Conservation (phyloP, 2,329 filamentous ascomycete genomes). For the Beauveria brongniartii region DNA sequence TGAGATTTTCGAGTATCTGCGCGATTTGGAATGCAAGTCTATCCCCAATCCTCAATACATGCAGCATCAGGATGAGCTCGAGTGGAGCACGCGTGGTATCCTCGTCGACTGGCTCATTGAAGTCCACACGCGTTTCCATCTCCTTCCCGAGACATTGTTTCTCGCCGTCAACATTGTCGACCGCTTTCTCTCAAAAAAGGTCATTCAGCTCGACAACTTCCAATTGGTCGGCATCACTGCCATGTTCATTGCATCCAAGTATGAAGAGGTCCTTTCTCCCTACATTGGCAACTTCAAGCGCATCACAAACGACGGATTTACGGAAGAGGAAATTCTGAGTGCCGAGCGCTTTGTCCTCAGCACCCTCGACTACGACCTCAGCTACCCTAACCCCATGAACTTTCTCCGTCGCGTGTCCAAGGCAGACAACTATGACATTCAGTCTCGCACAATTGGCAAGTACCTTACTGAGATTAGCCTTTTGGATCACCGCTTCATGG, state of each 20-base stretch:
- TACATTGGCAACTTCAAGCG: slow-evolving; percentile 96
- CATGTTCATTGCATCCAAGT: slow-evolving; percentile 99
- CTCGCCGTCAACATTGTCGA: slow-evolving; percentile 97
- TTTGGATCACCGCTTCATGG: slow-evolving; percentile 88
- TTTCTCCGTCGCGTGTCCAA: slow-evolving; percentile 98
- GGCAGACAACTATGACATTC: slow-evolving; percentile 98
- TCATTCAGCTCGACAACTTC: slow-evolving; percentile 90
- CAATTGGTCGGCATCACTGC: slow-evolving; percentile 96
- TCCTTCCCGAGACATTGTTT: slow-evolving; percentile 93
- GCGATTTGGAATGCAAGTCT: slow-evolving; percentile 69
- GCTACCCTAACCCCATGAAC: slow-evolving; percentile 99
- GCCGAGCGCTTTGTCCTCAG: slow-evolving; percentile 93
- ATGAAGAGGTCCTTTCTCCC: slow-evolving; percentile 94
- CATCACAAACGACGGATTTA: slow-evolving; percentile 94
- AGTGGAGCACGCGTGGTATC: slow-evolving; percentile 98
- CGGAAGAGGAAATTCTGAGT: slow-evolving; percentile 87
- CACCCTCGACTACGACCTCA: slow-evolving; percentile 91
- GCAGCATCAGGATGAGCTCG: slow-evolving; percentile 84
- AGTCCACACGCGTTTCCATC: slow-evolving; percentile 92
- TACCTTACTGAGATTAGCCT: slow-evolving; percentile 97
- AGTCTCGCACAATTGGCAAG: slow-evolving; percentile 93
- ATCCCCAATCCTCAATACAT: slow-evolving; percentile 92
- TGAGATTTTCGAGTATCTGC: slow-evolving; percentile 95
- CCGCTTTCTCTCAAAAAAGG: slow-evolving; percentile 90
- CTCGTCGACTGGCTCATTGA: slow-evolving; percentile 97